Evolutionary conservation across 192 early-diverging fungal genomes (phyloP).

Genomic region (Backusella australiensis): DNA sequence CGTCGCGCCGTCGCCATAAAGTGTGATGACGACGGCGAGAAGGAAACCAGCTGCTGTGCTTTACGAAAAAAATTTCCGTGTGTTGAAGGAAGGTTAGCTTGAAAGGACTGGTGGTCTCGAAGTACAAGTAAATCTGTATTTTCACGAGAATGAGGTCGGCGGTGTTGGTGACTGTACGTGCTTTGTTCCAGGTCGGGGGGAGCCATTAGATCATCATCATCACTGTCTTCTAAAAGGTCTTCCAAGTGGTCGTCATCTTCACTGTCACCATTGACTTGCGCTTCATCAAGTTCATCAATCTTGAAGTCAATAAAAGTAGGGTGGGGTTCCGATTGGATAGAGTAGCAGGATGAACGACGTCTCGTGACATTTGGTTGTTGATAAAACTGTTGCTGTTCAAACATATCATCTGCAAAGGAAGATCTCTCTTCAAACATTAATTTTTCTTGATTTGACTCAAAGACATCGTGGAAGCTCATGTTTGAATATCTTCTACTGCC

Average conservation of each 20-base stretch:
- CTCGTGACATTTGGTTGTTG: background rate
- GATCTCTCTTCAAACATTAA: background rate
- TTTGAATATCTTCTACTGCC: background rate
- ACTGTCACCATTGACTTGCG: background rate
- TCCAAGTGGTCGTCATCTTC: background rate
- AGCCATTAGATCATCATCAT: background rate
- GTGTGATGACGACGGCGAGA: background rate
- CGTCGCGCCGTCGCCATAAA: slow-evolving; percentile 10
- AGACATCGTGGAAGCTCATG: background rate
- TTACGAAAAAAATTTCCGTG: slow-evolving; percentile 20
- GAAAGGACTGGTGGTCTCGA: background rate
- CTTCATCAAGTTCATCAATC: slow-evolving; percentile 9
- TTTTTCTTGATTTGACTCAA: slow-evolving; percentile 9
- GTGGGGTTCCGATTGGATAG: slow-evolving; percentile 19
- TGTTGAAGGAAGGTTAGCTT: slow-evolving; percentile 3
- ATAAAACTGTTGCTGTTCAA: slow-evolving; percentile 1
- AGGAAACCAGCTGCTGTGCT: background rate
- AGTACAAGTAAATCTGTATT: background rate
- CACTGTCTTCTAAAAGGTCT: slow-evolving; percentile 3
- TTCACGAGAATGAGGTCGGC: background rate
- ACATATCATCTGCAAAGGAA: slow-evolving; percentile 3
- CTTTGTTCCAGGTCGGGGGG: background rate
- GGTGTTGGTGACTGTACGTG: background rate
- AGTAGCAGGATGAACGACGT: slow-evolving; percentile 14
- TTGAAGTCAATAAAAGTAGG: slow-evolving; percentile 9